Conservation (phyloP, 2,329 filamentous ascomycete genomes). For the Xylaria multiplex region DNA sequence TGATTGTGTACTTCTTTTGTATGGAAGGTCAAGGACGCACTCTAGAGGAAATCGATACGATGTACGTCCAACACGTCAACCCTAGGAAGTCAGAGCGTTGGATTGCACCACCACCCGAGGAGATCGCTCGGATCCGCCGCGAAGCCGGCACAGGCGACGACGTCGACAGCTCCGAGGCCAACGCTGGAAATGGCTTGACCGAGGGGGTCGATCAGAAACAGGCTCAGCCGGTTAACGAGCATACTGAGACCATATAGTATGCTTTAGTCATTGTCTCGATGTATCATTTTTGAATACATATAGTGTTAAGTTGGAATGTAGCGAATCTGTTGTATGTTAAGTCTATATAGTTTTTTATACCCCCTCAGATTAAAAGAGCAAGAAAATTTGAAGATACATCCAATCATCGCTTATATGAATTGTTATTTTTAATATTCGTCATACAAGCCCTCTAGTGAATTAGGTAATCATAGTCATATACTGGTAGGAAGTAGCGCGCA, state of each 20-base stretch:
- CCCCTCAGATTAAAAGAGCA: no score
- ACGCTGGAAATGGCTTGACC: background rate
- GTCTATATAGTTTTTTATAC: no score
- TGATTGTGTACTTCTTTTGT: slow-evolving; percentile 81
- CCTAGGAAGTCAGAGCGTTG: slow-evolving; percentile 71
- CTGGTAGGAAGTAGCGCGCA: no score
- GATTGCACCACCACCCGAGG: slow-evolving; percentile 56
- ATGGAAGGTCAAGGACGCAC: slow-evolving; percentile 78
- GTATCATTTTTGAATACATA: no score
- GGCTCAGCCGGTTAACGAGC: slow-evolving; percentile 19
- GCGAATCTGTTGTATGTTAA: background rate
- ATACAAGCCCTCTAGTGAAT: no score
- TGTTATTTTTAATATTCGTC: no score
- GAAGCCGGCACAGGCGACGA: slow-evolving; percentile 54
- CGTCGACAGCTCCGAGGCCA: slow-evolving; percentile 5
- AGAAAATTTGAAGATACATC: no score
- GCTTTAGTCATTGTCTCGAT: background rate
- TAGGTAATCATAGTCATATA: no score
- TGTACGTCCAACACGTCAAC: slow-evolving; percentile 74
- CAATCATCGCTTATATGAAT: no score
- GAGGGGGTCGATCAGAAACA: background rate
- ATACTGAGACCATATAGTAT: slow-evolving; percentile 21
- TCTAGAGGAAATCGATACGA: slow-evolving; percentile 82
- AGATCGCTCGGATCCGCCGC: slow-evolving; percentile 56
- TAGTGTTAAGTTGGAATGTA: background rate